Evolutionary conservation across 208 protist species (phyloP).

Genomic region (Acanthamoeba lenticulata): DNA sequence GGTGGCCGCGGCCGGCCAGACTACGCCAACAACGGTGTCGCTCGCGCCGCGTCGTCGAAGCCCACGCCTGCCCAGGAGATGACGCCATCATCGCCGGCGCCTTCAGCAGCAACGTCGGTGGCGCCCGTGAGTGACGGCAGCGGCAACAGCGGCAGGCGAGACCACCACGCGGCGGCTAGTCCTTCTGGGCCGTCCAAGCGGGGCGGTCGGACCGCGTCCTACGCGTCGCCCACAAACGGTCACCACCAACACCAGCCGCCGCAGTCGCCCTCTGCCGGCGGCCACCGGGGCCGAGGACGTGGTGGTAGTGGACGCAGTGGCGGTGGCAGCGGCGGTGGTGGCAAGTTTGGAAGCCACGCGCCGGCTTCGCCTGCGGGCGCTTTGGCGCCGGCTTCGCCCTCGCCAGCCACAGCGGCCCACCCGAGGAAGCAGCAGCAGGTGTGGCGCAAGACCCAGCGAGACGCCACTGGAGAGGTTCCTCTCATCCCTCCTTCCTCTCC

Average conservation of each 20-base stretch:
- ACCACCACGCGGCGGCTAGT: too few species aligned
- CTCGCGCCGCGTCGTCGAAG: not conserved
- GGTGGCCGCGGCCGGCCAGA: not conserved
- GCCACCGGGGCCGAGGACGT: not conserved
- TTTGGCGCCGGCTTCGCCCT: not conserved
- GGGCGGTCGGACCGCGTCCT: not conserved
- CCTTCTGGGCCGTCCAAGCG: too few species aligned
- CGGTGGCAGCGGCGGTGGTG: not conserved
- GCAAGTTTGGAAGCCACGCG: not conserved
- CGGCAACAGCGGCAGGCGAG: not conserved
- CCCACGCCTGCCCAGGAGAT: too few species aligned
- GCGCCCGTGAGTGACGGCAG: not conserved
- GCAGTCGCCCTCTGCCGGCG: not conserved
- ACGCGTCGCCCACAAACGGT: not conserved
- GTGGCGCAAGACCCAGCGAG: not conserved
- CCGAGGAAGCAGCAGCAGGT: not conserved
- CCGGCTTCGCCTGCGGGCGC: not conserved
- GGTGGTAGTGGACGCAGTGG: too few species aligned
- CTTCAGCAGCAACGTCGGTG: not conserved
- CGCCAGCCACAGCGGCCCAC: not conserved
- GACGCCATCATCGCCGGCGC: too few species aligned
- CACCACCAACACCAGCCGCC: not conserved
- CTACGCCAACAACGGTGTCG: not conserved
- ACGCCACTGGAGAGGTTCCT: not conserved
- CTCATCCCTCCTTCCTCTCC: too few species aligned